phyloP scores from a whole-genome alignment of 2,329 filamentous ascomycete species.

The Fusarium solani-melongenae region DNA sequence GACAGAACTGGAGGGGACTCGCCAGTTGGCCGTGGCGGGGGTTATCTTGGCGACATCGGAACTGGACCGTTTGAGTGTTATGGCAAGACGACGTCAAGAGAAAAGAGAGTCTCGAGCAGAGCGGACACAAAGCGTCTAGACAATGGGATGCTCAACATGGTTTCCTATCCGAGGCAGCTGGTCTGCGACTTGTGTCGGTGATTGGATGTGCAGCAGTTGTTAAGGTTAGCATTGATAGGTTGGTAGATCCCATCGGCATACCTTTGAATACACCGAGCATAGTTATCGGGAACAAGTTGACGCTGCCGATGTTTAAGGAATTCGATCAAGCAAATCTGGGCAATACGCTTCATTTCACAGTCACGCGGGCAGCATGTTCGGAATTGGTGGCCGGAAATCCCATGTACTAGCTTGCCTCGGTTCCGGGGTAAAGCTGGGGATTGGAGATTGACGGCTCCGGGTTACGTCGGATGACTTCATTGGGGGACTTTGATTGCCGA shows the following conservation, averaged over 20 bases:
- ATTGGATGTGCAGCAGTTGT: slow-evolving; percentile 22
- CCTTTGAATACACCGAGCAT: slow-evolving; percentile 19
- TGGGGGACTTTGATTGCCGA: slow-evolving; percentile 37
- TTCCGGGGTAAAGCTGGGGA: slow-evolving; percentile 43
- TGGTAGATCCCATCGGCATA: slow-evolving; percentile 29
- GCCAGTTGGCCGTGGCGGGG: slow-evolving; percentile 43
- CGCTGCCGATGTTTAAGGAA: slow-evolving; percentile 16
- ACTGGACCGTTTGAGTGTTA: slow-evolving; percentile 47
- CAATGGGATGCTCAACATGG: background rate
- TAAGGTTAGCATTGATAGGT: slow-evolving; percentile 15
- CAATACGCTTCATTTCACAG: slow-evolving; percentile 18
- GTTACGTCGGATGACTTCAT: slow-evolving; percentile 48
- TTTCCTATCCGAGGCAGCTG: slow-evolving; percentile 34
- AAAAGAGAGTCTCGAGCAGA: slow-evolving; percentile 1
- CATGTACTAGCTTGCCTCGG: slow-evolving; percentile 25
- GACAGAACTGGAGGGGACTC: slow-evolving; percentile 31
- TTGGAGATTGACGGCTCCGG: slow-evolving; percentile 38
- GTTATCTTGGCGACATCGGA: slow-evolving; percentile 45
- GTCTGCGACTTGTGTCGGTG: slow-evolving; percentile 27
- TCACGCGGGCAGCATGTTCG: slow-evolving; percentile 5
- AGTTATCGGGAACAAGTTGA: slow-evolving; percentile 17
- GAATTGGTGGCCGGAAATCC: slow-evolving; percentile 9
- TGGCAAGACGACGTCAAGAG: slow-evolving; percentile 35
- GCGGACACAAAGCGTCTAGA: slow-evolving; percentile 2
- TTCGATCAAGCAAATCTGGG: slow-evolving; percentile 6